Percentiles rank a stretch among this genome's conserved stretches.
phyloP scores from a whole-genome alignment of 2,329 filamentous ascomycete genomes.

The Colletotrichum chlorophyti region DNA sequence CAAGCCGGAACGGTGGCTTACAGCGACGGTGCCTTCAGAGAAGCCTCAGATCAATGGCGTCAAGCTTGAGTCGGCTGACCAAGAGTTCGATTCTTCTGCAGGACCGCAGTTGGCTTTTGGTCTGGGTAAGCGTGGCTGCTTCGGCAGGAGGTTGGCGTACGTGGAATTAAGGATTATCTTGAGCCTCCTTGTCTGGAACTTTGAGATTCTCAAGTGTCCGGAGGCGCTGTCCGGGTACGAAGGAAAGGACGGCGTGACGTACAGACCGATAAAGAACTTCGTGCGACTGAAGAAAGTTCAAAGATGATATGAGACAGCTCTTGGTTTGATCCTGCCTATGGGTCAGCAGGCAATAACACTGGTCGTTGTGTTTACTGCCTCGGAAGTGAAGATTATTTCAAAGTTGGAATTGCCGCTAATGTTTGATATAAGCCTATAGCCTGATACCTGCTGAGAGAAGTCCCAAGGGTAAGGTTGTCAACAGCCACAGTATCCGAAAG shows the following conservation, averaged over 20 bases:
- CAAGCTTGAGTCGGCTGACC: neutral
- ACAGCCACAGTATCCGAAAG: no score
- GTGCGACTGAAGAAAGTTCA: neutral
- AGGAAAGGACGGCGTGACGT: neutral
- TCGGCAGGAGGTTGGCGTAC: constrained; percentile 43
- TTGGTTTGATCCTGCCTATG: no score
- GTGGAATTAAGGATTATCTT: constrained; percentile 42
- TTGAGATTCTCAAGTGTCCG: constrained; percentile 26
- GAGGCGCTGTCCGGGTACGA: neutral
- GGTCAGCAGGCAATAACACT: no score
- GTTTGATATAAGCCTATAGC: no score
- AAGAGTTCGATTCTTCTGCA: constrained; percentile 38
- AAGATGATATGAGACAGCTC: no score
- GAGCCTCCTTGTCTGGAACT: constrained; percentile 46
- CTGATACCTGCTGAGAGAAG: no score
- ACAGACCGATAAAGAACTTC: neutral
- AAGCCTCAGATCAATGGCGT: neutral
- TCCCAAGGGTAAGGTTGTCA: no score
- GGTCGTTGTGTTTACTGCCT: no score
- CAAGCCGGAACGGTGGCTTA: constrained; percentile 14
- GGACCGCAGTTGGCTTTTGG: constrained; percentile 45
- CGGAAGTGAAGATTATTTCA: no score
- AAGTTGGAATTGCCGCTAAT: no score
- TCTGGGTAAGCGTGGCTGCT: constrained; percentile 44
- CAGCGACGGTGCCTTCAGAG: neutral